These are phyloP conservation scores for Endogone sp. DNA, from an alignment of 192 early-diverging fungal species.

Conservation along the genomic window DNA sequence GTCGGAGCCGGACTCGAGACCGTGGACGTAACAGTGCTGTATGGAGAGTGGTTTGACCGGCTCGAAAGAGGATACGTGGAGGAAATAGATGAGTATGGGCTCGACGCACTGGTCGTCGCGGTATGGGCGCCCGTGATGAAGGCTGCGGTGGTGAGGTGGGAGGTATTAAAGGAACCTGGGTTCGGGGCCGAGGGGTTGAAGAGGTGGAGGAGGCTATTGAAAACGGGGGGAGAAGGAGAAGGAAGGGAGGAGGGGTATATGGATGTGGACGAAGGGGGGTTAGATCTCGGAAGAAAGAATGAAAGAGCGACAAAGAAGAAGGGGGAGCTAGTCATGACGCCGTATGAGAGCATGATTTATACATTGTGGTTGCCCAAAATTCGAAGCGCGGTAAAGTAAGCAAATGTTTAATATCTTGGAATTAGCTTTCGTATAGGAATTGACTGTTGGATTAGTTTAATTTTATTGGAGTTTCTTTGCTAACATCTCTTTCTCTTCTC, in stretches of 20 bases:
- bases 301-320: background rate
- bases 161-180: slow-evolving; percentile 58
- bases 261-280: slow-evolving; percentile 13
- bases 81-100: slow-evolving; percentile 49
- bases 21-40: slow-evolving; percentile 36
- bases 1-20: slow-evolving; percentile 28
- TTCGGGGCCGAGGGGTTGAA: slow-evolving; percentile 44
- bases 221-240: slow-evolving; percentile 25
- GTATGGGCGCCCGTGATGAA: slow-evolving; percentile 51
- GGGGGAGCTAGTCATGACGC: slow-evolving; percentile 50
- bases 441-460: background rate
- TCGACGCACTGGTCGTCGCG: slow-evolving; percentile 67
- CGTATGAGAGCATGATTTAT: slow-evolving; percentile 76
- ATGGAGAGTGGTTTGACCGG: slow-evolving; percentile 48
- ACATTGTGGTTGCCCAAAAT: slow-evolving; percentile 74
- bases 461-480: too few species aligned
- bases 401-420: slow-evolving; percentile 1
- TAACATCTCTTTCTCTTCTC: slow-evolving; percentile 1
- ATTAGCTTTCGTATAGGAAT: background rate
- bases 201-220: slow-evolving; percentile 58
- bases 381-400: slow-evolving; percentile 74
- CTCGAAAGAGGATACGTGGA: slow-evolving; percentile 51
- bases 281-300: background rate
- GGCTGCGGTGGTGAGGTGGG: slow-evolving; percentile 48
- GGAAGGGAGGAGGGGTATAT: slow-evolving; percentile 9